Base-by-base conservation (phyloP, 345 rosid genomes). In the Eucalyptus melliodora region DNA sequence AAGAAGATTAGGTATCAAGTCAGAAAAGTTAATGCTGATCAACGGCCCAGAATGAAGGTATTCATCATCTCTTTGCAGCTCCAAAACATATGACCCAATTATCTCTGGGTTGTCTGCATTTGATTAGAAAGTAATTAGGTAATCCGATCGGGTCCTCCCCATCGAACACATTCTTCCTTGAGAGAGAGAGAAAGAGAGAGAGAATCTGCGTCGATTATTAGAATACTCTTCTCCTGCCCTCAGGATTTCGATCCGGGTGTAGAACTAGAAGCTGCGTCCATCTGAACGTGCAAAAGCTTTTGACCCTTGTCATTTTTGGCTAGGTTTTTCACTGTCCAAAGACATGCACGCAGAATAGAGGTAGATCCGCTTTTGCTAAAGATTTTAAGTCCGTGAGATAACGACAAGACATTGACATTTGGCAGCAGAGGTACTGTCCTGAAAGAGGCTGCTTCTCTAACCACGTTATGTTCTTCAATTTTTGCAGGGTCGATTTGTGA, bases 1-100 rank as follows among this genome's bases (percentile, higher is more conserved):
- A 98, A 95, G 93, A 98, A 97, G 94, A 96, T 98, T 91, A 94
- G 99, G 53, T 98, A 97, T 90, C 95, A 96, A 86, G 98, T 98
- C 90, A 93, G 99, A 27, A 97, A 98, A 94, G 94, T 95, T 92
- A 98, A 96, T 90, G 99, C 97, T 4, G 98, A 96, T 91, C 93
- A 90, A 91, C 97, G 99, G 86, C 98, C 99, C 50, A 93, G 99
- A 89, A 95, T 96, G 95, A 96, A 96, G 99, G 99, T 95, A 89
- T 17, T 3, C 21, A 53, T 19, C 59, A 53, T 40, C 31, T 34
- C 26, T 80, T 37, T 26, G 16, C 2, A n/a, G 55, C 11, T 23
- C 40, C 69, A 83, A 21, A 24, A 11, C 83, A 6, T 77, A 1
- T 11, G 30, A 21, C 47, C 47, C 23, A 6, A 21, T 40, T 40